Base-by-base conservation (phyloP, 2,329 filamentous ascomycete genomes). In the Amylocarpus encephaloides region DNA sequence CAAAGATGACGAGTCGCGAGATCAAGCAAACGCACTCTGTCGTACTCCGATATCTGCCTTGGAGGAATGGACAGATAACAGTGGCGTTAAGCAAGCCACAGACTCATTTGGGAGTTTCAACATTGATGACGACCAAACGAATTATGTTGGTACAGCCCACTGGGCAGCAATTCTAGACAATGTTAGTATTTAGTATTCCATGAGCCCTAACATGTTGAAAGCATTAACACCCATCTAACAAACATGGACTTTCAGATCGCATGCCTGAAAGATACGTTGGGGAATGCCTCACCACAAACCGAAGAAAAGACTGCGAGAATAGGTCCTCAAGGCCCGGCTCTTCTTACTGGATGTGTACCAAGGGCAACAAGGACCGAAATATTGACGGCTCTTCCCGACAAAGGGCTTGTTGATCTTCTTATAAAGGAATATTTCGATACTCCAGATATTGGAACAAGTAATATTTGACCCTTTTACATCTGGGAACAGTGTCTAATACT, bases 141-240 rank as follows among this genome's bases (percentile, higher is more conserved):
- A 71, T 18, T 80, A 78, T 56, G 73, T 81, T 3, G 78, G 77
- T 1, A 75, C 74, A 5, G 77, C 76, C 45, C 77, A 81, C 43
- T 79, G 77, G 54, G 73, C 78, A 69, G 78, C 78, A 2, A 78
- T 81, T 63, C 63, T 80, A 7, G 75, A 79, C 55, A 77, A 79
- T 66, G 77, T 79, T 58, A 36, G 54, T 13, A 68, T 73, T 38
- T 6, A 32, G 13, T 45, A 32, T 39, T 7, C 13, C 16, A n/a
- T 22, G n/a, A 10, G 6, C 7, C 18, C 16, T 43, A 38, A 22
- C 38, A 36, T 16, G 34, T 13, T 4, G 11, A 26, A n/a, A 32
- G 33, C 5, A 19, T 41, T 38, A 26, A 49, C 16, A 30, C 2
- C 6, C n/a, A 32, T 43, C 10, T 13, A 19, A 30, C 16, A 33